phyloP scores from a whole-genome alignment of 1,139 yeast genomes.

The Debaryomyces nepalensis region DNA sequence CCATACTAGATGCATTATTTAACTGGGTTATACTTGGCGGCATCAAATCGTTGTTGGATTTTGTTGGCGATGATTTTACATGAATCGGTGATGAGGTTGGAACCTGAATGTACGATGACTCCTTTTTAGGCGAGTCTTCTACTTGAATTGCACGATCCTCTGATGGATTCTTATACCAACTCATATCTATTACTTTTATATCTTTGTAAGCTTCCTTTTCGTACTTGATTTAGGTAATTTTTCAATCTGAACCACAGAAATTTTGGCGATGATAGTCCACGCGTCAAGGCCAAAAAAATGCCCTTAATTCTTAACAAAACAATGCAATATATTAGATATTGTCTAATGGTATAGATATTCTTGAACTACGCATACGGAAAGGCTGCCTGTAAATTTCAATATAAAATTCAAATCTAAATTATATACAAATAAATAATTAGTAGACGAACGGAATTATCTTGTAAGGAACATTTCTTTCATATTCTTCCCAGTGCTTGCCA shows the following conservation, averaged over 20 bases:
- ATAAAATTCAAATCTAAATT: too few species aligned
- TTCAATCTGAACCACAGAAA: neutral
- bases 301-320: neutral
- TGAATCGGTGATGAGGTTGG: conserved; percentile 44
- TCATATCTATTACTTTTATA: conserved; percentile 24
- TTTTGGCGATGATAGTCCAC: conserved; percentile 10
- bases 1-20: conserved; percentile 15
- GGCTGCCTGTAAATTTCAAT: too few species aligned
- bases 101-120: conserved; percentile 34
- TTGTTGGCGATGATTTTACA: conserved; percentile 30
- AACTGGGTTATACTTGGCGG: conserved; percentile 22
- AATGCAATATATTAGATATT: too few species aligned
- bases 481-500: conserved; percentile 83
- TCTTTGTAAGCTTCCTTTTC: conserved; percentile 1
- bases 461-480: conserved; percentile 80
- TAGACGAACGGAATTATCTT: conserved; percentile 89
- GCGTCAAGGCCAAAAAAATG: conserved; percentile 6
- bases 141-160: conserved; percentile 26
- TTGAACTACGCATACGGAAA: too few species aligned
- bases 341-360: too few species aligned
- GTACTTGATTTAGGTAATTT: neutral
- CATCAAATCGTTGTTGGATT: conserved; percentile 14
- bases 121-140: conserved; percentile 25
- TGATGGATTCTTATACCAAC: conserved; percentile 34
- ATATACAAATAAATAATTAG: conserved; percentile 42